These are phyloP conservation scores for Starmerella vaccinii DNA, from an alignment of 805 yeast genomes.

Conservation along the genomic window DNA sequence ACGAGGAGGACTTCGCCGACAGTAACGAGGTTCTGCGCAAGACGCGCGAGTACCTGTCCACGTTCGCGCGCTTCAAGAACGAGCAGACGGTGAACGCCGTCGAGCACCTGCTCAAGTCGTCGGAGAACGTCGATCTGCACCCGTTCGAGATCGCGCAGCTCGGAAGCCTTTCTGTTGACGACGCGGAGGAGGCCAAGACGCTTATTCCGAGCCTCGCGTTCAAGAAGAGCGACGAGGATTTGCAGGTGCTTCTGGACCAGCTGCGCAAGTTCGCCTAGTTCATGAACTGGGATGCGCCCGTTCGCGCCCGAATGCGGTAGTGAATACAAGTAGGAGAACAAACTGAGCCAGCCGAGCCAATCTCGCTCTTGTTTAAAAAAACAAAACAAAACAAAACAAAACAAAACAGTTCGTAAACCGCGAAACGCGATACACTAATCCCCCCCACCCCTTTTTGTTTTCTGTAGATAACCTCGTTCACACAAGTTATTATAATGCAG, in stretches of 20 bases:
- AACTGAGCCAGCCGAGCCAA: no score
- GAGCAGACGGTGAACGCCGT: conserved; percentile 89
- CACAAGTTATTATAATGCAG: no score
- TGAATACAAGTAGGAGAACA: no score
- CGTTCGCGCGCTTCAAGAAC: conserved; percentile 83
- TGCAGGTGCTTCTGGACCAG: conserved; percentile 80
- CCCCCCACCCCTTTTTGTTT: no score
- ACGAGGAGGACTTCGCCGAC: conserved; percentile 27
- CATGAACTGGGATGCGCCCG: no score
- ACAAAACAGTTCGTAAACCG: no score
- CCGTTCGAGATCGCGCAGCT: conserved; percentile 93
- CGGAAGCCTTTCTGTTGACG: conserved; percentile 85
- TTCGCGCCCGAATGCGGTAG: no score
- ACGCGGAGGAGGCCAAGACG: conserved; percentile 93
- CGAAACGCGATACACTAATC: no score
- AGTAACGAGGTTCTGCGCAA: conserved; percentile 65
- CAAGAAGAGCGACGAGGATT: conserved; percentile 75
- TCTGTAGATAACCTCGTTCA: no score
- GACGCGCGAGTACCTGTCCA: conserved; percentile 74
- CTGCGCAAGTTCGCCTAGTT: conserved; percentile 38
- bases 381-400: no score
- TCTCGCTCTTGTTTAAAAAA: no score
- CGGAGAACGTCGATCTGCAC: conserved; percentile 69
- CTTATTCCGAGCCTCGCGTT: conserved; percentile 76
- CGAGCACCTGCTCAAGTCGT: conserved; percentile 65